These are phyloP conservation scores for Setaria italica DNA, from an alignment of 202 grass and related monocot genomes.

Conservation along the genomic window DNA sequence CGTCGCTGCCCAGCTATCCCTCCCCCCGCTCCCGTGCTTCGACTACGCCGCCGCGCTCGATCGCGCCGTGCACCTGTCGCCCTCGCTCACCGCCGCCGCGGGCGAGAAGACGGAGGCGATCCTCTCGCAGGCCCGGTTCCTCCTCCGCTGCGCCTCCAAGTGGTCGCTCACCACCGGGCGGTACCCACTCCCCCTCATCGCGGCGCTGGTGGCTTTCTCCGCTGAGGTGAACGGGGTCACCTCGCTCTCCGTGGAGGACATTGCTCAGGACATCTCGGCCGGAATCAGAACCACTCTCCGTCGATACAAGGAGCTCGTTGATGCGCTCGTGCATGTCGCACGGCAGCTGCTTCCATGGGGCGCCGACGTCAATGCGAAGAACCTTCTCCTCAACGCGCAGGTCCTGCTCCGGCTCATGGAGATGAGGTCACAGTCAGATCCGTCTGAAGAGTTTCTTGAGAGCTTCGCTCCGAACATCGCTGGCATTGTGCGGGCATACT, in stretches of 20 bases:
- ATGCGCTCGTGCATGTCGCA: constrained; percentile 63
- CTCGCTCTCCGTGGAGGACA: constrained; percentile 55
- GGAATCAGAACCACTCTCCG: constrained; percentile 53
- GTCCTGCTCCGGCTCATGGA: constrained; percentile 79
- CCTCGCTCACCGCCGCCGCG: constrained; percentile 32
- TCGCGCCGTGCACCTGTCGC: constrained; percentile 47
- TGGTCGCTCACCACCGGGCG: constrained; percentile 91
- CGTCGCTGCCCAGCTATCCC: constrained; percentile 53
- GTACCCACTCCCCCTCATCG: constrained; percentile 66
- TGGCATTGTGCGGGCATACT: constrained; percentile 50
- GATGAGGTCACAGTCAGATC: constrained; percentile 58
- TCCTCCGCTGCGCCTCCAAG: constrained; percentile 77
- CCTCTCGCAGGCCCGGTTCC: constrained; percentile 71
- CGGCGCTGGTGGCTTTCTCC: constrained; percentile 61
- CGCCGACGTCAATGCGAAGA: constrained; percentile 70
- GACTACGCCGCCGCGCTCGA: constrained; percentile 61
- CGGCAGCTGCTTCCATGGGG: constrained; percentile 75
- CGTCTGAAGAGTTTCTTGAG: constrained; percentile 51
- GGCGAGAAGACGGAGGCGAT: constrained; percentile 52
- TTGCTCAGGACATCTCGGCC: constrained; percentile 64
- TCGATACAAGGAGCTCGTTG: constrained; percentile 73
- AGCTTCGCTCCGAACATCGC: constrained; percentile 53
- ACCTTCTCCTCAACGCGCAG: constrained; percentile 68
- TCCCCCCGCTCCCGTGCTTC: constrained; percentile 65
- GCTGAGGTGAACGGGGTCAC: constrained; percentile 60